Evolutionary conservation across 257 asterid species (phyloP).

Genomic region (Gentiana dahurica): DNA sequence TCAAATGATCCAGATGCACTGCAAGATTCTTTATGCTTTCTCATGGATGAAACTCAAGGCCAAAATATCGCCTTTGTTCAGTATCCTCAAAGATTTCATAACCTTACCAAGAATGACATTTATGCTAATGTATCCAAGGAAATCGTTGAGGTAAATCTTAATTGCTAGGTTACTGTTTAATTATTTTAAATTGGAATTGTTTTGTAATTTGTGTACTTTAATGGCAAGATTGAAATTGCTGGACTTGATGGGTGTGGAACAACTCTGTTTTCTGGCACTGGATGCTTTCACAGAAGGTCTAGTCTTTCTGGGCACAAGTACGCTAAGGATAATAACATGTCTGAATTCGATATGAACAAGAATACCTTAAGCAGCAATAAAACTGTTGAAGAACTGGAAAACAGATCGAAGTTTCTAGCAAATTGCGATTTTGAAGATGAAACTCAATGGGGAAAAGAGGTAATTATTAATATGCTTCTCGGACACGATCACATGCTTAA

Average conservation of each 20-base stretch:
- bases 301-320: slow-evolving; percentile 39
- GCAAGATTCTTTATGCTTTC: slow-evolving; percentile 62
- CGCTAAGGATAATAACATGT: slow-evolving; percentile 6
- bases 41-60: slow-evolving; percentile 55
- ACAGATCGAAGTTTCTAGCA: slow-evolving; percentile 39
- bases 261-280: slow-evolving; percentile 53
- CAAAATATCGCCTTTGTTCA: slow-evolving; percentile 40
- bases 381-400: slow-evolving; percentile 46
- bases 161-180: neutral
- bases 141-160: slow-evolving; percentile 21
- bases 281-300: slow-evolving; percentile 66
- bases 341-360: slow-evolving; percentile 14
- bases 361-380: slow-evolving; percentile 7
- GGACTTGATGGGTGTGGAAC: slow-evolving; percentile 49
- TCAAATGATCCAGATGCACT: slow-evolving; percentile 60
- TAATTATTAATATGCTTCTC: slow-evolving; percentile 2
- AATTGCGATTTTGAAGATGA: slow-evolving; percentile 58
- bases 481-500: no score
- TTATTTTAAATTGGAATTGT: neutral
- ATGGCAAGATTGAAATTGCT: slow-evolving; percentile 47
- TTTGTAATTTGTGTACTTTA: neutral
- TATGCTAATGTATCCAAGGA: slow-evolving; percentile 28
- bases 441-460: slow-evolving; percentile 78
- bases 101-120: slow-evolving; percentile 39
- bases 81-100: slow-evolving; percentile 49